A percentile compares a stretch with the other conserved stretches of the same genome.
phyloP scores from a whole-genome alignment of 768 basidiomycete genomes.

The Asterophora parasitica region DNA sequence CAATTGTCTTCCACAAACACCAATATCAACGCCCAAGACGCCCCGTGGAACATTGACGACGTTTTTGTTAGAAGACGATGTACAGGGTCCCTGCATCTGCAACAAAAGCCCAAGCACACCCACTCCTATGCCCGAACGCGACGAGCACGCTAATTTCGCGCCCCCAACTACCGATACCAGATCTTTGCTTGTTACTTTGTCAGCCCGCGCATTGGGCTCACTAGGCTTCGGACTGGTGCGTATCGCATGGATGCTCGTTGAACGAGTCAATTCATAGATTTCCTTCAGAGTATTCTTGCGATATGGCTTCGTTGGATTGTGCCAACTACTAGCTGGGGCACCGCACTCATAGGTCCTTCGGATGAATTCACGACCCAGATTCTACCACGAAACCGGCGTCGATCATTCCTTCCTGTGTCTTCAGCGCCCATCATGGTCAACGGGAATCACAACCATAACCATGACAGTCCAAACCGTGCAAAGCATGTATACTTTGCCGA shows the following conservation, averaged over 20 bases:
- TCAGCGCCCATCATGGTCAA: slow-evolving; percentile 7
- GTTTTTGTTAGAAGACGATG: slow-evolving; percentile 9
- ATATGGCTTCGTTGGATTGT: slow-evolving; percentile 40
- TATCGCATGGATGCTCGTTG: slow-evolving; percentile 2
- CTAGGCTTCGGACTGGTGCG: slow-evolving; percentile 36
- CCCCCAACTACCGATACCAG: slow-evolving; percentile 7
- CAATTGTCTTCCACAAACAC: not conserved
- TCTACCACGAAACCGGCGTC: slow-evolving; percentile 10
- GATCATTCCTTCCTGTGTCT: slow-evolving; percentile 6
- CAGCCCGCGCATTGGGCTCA: slow-evolving; percentile 23
- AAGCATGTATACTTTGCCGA: slow-evolving; percentile 16
- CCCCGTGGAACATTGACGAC: not conserved
- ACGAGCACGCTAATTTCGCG: slow-evolving; percentile 3
- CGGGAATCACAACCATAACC: not conserved
- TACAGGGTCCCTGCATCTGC: slow-evolving; percentile 6
- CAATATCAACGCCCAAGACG: not conserved
- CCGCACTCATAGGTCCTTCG: not conserved
- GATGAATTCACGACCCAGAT: slow-evolving; percentile 1
- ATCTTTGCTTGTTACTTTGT: slow-evolving; percentile 17
- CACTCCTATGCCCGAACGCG: slow-evolving; percentile 5
- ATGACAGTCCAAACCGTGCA: not conserved
- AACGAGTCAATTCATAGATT: slow-evolving; percentile 4
- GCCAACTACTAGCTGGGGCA: slow-evolving; percentile 16
- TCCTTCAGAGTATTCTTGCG: slow-evolving; percentile 37
- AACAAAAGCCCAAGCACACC: not conserved